Evolutionary conservation across 139 green algal genomes (phyloP).

Genomic region (Chlamydomonas sp.): DNA sequence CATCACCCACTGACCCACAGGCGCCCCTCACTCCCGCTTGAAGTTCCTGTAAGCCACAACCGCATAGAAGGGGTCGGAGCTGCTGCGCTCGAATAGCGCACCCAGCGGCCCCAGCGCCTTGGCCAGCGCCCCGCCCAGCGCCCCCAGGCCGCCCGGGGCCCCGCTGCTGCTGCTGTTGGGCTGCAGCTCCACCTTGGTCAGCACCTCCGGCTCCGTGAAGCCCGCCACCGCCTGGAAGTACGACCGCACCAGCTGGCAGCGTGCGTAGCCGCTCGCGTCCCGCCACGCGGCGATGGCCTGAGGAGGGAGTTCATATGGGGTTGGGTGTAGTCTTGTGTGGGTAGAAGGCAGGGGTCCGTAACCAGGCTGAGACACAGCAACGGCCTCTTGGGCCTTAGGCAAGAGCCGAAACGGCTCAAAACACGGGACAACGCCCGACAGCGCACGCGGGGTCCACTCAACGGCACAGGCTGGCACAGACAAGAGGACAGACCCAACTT

Average conservation of each 20-base stretch:
- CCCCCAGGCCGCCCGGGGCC: background rate
- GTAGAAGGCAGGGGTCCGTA: background rate
- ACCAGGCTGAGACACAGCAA: no score
- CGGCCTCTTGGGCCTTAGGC: no score
- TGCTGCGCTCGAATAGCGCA: conserved; percentile 32
- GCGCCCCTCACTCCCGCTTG: background rate
- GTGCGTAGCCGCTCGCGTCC: conserved; percentile 72
- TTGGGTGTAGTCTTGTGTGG: background rate
- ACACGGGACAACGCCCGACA: no score
- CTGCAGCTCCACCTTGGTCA: conserved; percentile 58
- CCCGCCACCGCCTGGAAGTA: conserved; percentile 79
- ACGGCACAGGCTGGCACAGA: no score
- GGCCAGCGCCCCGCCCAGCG: background rate
- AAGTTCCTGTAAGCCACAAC: conserved; percentile 70
- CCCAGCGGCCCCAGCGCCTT: conserved; percentile 26
- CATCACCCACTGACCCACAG: no score
- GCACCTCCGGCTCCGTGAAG: conserved; percentile 73
- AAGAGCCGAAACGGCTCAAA: no score
- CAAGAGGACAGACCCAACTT: no score
- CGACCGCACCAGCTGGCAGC: conserved; percentile 75
- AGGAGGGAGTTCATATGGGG: background rate
- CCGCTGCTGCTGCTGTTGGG: background rate
- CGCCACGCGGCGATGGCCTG: conserved; percentile 83
- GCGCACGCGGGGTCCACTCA: no score
- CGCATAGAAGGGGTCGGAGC: conserved; percentile 83